phyloP scores from a whole-genome alignment of 202 grass and related monocot genomes.

The Digitaria exilis region DNA sequence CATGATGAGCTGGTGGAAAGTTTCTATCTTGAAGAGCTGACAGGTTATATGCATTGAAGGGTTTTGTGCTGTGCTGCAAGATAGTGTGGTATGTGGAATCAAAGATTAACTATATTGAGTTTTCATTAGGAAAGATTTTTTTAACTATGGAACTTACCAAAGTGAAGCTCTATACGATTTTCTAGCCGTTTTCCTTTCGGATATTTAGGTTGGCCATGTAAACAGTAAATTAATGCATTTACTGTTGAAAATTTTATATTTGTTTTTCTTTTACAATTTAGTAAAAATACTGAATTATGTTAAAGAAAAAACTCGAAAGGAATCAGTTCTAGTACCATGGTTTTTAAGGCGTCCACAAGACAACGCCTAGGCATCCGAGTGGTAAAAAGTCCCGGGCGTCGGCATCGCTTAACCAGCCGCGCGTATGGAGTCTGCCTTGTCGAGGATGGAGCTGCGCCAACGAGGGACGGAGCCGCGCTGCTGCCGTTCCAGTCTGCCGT shows the following conservation, averaged over 20 bases:
- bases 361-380: no score
- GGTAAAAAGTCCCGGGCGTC: no score
- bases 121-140: slow-evolving; percentile 14
- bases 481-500: no score
- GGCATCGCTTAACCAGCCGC: no score
- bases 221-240: not conserved
- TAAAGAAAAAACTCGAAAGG: not conserved
- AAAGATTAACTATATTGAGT: slow-evolving; percentile 26
- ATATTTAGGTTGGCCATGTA: not conserved
- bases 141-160: slow-evolving; percentile 6
- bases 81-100: slow-evolving; percentile 59
- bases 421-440: no score
- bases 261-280: not conserved
- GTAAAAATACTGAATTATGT: not conserved
- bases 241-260: not conserved
- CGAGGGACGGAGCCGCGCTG: no score
- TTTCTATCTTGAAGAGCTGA: slow-evolving; percentile 28
- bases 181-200: not conserved
- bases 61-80: slow-evolving; percentile 41
- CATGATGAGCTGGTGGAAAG: slow-evolving; percentile 42
- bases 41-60: slow-evolving; percentile 29
- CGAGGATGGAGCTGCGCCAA: no score
- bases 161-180: not conserved
- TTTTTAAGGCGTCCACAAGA: no score
- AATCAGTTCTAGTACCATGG: not conserved